Conservation (phyloP, 2,329 filamentous ascomycete species). For the Colletotrichum incanum region DNA sequence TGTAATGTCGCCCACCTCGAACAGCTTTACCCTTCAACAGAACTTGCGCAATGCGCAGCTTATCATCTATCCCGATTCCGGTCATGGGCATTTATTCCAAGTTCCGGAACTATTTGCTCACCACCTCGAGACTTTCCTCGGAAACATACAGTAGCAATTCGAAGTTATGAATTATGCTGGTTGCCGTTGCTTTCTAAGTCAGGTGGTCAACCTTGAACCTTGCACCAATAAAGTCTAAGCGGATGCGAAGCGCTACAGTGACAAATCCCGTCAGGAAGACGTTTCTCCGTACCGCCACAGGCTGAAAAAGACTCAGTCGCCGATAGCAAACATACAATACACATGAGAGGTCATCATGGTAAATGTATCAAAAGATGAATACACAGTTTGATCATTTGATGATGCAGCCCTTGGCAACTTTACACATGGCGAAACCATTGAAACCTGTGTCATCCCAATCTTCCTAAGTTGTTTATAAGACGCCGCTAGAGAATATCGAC, state of each 20-base stretch:
- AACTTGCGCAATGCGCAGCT: no score
- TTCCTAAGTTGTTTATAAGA: no score
- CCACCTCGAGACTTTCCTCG: not conserved
- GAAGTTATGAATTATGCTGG: rapidly evolving
- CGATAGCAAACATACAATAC: not conserved
- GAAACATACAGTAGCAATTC: not conserved
- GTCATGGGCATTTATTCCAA: not conserved
- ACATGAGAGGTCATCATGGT: rapidly evolving
- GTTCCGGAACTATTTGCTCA: not conserved
- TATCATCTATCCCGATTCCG: no score
- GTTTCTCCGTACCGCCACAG: no score
- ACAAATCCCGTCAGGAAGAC: no score
- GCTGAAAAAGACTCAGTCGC: not conserved
- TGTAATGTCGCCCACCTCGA: no score
- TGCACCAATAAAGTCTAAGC: no score
- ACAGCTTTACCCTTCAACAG: no score
- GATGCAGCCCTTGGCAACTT: slow-evolving; percentile 12
- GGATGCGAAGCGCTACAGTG: no score
- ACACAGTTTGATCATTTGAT: not conserved
- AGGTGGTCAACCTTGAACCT: no score
- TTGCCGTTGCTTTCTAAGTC: not conserved
- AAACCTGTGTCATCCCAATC: not conserved
- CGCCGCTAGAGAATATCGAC: no score
- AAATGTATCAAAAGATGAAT: no score
- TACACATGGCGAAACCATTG: slow-evolving; percentile 38